Evolutionary conservation across 371 early-diverging fungal species (phyloP).

Genomic region (Rhizopus sp.): DNA sequence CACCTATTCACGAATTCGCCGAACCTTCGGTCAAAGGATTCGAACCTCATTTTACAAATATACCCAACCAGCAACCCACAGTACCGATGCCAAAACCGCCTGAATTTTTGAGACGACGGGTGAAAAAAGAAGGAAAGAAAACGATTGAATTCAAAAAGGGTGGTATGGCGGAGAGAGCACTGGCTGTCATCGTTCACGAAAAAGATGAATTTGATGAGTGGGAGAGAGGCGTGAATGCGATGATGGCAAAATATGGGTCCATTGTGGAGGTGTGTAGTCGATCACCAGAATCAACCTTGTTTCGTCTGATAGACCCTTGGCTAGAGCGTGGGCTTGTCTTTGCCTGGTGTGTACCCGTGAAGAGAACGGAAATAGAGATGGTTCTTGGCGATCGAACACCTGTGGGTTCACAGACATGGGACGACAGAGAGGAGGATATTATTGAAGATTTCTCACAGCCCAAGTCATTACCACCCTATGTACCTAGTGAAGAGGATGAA

Average conservation of each 20-base stretch:
- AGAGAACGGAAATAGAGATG: constrained; percentile 10
- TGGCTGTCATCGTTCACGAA: not conserved
- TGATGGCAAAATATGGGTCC: constrained; percentile 18
- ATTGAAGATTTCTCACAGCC: constrained; percentile 18
- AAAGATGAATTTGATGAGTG: constrained; percentile 5
- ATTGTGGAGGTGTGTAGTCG: constrained; percentile 15
- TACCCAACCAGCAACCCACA: not conserved
- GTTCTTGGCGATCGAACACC: not conserved
- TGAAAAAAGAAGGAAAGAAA: not conserved
- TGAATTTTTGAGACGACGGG: not conserved
- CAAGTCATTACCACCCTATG: constrained; percentile 10
- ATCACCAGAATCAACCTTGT: constrained; percentile 2
- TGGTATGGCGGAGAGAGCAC: constrained; percentile 12
- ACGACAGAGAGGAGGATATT: constrained; percentile 5
- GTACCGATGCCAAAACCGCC: not conserved
- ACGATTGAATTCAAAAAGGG: not conserved
- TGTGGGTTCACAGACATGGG: not conserved
- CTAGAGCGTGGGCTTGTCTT: constrained; percentile 18
- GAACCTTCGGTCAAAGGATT: not conserved
- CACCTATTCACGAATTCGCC: not conserved
- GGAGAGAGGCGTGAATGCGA: constrained; percentile 10
- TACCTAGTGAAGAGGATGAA: constrained; percentile 6
- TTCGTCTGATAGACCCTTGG: constrained; percentile 21
- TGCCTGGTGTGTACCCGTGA: constrained; percentile 18
- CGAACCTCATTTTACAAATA: not conserved